Evolutionary conservation across 2,329 filamentous ascomycete species (phyloP).

Genomic region (Phaeosphaeria sp.): DNA sequence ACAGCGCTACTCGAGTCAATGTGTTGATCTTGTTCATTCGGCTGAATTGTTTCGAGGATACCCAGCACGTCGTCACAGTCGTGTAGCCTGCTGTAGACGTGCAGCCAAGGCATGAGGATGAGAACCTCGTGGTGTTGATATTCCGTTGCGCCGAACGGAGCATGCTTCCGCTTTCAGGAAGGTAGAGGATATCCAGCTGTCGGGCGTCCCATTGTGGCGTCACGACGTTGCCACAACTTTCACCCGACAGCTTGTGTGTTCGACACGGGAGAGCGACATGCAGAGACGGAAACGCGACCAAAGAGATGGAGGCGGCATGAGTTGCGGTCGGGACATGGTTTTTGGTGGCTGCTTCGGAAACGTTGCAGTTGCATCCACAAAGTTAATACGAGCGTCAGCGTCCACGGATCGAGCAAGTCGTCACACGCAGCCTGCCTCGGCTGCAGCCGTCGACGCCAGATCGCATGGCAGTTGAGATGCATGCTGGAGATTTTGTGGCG

Average conservation of each 20-base stretch:
- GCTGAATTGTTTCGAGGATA: neutral
- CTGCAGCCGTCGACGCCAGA: neutral
- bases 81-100: neutral
- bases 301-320: neutral
- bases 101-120: neutral
- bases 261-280: conserved; percentile 1
- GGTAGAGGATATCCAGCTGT: neutral
- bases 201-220: neutral
- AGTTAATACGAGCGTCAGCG: neutral
- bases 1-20: conserved; percentile 2
- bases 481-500: conserved; percentile 1
- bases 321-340: neutral
- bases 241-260: neutral
- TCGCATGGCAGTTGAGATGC: neutral
- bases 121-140: neutral
- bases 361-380: neutral
- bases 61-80: no score
- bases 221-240: neutral
- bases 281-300: neutral
- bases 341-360: neutral
- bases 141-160: neutral
- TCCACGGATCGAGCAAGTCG: neutral
- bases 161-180: conserved; percentile 3
- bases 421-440: neutral
- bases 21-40: neutral